phyloP scores from a whole-genome alignment of 192 early-diverging fungal species.

The Umbelopsis ramanniana region DNA sequence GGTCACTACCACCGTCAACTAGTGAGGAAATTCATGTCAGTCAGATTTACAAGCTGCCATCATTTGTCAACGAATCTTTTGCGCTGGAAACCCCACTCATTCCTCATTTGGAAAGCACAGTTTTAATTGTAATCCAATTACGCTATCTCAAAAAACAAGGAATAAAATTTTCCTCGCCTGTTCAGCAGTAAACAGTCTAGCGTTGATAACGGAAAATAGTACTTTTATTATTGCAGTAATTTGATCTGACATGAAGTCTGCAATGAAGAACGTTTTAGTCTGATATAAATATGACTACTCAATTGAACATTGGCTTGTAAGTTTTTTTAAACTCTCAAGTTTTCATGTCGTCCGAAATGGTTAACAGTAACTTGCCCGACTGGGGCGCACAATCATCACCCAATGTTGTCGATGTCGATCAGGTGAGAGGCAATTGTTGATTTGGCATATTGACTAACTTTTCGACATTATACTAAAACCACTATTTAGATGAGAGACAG shows the following conservation, averaged over 20 bases:
- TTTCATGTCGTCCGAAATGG: neutral
- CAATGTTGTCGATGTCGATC: neutral
- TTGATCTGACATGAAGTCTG: neutral
- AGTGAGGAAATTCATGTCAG: neutral
- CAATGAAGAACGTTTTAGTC: neutral
- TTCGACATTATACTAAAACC: too few species aligned
- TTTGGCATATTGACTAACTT: neutral
- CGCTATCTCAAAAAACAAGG: neutral
- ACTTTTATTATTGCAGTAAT: neutral
- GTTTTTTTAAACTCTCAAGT: neutral
- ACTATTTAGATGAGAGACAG: too few species aligned
- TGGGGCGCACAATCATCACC: neutral
- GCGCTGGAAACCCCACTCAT: neutral
- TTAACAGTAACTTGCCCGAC: neutral
- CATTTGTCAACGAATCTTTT: neutral
- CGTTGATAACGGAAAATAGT: neutral
- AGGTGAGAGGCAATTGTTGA: neutral
- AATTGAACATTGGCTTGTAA: neutral
- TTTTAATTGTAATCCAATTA: constrained; percentile 8
- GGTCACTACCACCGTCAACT: too few species aligned
- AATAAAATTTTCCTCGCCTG: neutral
- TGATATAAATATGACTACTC: neutral
- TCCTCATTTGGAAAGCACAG: neutral
- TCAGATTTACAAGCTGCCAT: constrained; percentile 16
- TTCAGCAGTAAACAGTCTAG: neutral